phyloP scores from a whole-genome alignment of 2,329 filamentous ascomycete species.

The Emmonsiellopsis sp. region DNA sequence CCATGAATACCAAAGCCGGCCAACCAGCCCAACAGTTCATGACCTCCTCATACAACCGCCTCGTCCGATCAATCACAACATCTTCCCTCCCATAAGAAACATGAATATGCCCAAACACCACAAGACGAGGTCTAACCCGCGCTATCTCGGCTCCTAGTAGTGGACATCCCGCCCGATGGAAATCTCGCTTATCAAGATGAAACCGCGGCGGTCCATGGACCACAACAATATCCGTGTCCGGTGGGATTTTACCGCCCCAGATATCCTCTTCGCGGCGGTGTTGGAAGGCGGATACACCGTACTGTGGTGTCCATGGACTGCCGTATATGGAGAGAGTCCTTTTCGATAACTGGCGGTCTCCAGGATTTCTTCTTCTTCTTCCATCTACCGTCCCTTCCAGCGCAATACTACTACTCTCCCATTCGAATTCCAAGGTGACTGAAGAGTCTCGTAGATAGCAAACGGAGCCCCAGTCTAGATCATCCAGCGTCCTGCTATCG shows the following conservation, averaged over 20 bases:
- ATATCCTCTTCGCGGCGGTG: conserved; percentile 12
- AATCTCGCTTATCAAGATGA: conserved; percentile 14
- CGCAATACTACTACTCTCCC: background rate
- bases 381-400: background rate
- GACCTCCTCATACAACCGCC: conserved; percentile 1
- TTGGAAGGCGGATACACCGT: conserved; percentile 18
- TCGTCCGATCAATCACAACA: conserved; percentile 6
- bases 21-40: background rate
- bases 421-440: conserved; percentile 9
- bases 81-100: conserved; percentile 11
- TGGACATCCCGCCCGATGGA: conserved; percentile 12
- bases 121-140: conserved; percentile 15
- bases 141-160: conserved; percentile 15
- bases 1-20: background rate
- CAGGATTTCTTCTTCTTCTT: too few species aligned
- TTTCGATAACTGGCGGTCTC: background rate
- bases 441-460: conserved; percentile 13
- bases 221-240: conserved; percentile 16
- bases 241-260: conserved; percentile 14
- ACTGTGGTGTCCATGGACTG: conserved; percentile 14
- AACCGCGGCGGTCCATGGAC: conserved; percentile 16
- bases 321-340: conserved; percentile 14
- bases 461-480: conserved; percentile 14
- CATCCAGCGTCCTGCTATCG: conserved; percentile 6
- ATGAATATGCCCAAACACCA: conserved; percentile 20